Base-by-base conservation (phyloP, 352 stramenopile genomes). In the Globisporangium alternatum region DNA sequence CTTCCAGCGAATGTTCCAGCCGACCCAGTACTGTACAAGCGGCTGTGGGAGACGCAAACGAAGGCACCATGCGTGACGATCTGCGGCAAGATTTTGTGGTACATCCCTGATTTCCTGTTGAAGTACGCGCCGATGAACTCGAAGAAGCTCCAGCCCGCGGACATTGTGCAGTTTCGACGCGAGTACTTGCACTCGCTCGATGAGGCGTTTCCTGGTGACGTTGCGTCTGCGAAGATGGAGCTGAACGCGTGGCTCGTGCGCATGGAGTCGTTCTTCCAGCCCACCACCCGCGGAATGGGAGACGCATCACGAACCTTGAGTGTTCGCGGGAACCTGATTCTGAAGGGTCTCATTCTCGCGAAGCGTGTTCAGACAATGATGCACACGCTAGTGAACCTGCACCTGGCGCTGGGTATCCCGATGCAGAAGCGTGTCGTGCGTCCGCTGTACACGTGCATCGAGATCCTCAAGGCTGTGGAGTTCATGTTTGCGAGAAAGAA, bases 401-500 rank as follows among this genome's bases (percentile, higher is more conserved):
- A 98, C 65, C 74, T 95, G n/a, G 87, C 87, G 3, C 74, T 97
- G 22, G 76, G 83, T 41, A 92, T 89, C 47, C 92, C 87, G 9
- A 93, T 93, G 83, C 81, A 77, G n/a, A 97, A 91, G 66, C 79
- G 76, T 10, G 82, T 90, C 25, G 91, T 96, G 31, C 71, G 83
- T n/a, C 87, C 90, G 3, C 55, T 97, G 47, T 90, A 96, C 61
- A 93, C 83, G 13, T 95, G 93, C 55, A 90, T 97, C 52, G 88
- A 97, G 47, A 90, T 97, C 37, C 67, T 97, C 28, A 98, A 98
- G 71, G 86, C 87, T 3, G 89, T 98, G 35, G 91, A 98, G 67
- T 96, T 97, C 59, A 96, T 97, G 89, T 91, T 97, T 65, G 86
- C 86, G 15, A 72, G 88, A 17, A 96, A 96, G 62, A 93, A 93